A percentile compares a stretch with the other conserved stretches of the same genome.
Evolutionary conservation across 495 filamentous ascomycete genomes (phyloP).

Genomic region (Aspergillus ellipticus): DNA sequence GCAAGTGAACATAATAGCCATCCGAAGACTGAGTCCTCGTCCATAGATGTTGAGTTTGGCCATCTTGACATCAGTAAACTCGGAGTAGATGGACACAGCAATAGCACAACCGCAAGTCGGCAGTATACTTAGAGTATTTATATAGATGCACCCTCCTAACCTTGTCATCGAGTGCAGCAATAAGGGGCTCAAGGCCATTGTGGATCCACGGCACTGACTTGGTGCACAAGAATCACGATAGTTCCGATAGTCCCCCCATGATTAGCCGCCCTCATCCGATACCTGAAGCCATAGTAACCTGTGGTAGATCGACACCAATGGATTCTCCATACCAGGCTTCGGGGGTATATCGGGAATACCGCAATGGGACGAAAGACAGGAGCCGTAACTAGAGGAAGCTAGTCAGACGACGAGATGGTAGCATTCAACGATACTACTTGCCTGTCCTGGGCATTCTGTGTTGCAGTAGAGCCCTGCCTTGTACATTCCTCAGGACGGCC

Average conservation of each 20-base stretch:
- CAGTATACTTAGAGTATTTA: slow-evolving; percentile 8
- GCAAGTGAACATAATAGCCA: slow-evolving; percentile 38
- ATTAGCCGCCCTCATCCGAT: neutral
- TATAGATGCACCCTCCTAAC: slow-evolving; percentile 9
- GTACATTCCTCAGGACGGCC: slow-evolving; percentile 16
- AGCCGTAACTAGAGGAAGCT: slow-evolving; percentile 1
- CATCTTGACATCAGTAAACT: slow-evolving; percentile 14
- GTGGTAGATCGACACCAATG: slow-evolving; percentile 8
- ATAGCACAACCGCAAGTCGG: slow-evolving; percentile 1
- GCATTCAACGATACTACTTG: slow-evolving; percentile 3
- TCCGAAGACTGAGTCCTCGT: slow-evolving; percentile 29
- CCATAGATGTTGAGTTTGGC: slow-evolving; percentile 30
- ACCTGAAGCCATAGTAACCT: slow-evolving; percentile 10
- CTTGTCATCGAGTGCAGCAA: slow-evolving; percentile 13
- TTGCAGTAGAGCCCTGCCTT: slow-evolving; percentile 10
- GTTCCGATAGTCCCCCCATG: neutral
- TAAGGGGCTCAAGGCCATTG: slow-evolving; percentile 1
- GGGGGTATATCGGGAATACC: slow-evolving; percentile 14
- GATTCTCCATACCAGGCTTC: slow-evolving; percentile 20
- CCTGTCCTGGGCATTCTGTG: slow-evolving; percentile 19
- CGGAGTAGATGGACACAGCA: neutral
- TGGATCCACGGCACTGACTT: slow-evolving; percentile 7
- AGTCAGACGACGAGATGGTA: slow-evolving; percentile 17
- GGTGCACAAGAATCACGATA: neutral
- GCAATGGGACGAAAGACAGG: slow-evolving; percentile 1